Base-by-base conservation (phyloP, 1,139 yeast species). In the Groenewaldozyma auringiensis region DNA sequence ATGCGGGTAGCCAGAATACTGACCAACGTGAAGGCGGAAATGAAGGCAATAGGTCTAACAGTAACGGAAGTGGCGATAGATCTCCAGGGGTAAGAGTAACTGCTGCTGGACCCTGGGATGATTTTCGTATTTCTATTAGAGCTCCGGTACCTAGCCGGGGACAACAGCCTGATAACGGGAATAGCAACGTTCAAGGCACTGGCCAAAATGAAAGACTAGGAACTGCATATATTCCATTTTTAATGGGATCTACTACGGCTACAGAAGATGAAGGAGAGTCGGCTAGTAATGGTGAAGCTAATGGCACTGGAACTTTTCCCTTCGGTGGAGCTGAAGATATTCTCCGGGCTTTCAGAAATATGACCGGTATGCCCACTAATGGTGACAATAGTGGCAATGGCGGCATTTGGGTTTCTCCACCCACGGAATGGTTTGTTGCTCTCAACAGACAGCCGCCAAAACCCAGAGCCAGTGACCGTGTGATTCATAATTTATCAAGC, bases 381-480 rank as follows among this genome's bases (percentile, higher is more conserved):
- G 25, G 25, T 18, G 25, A 21, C 14, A 18, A 13, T 18, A 18
- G n/a, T 20, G 25, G 25, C 8, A 11, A 9, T 20, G 25, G 25
- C 6, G 20, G 22, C n/a, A 32, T 35, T 20, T 35, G 38, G 38
- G 8, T 35, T n/a, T 17, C 22, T 4, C 22, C 21, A 21, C 21
- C 34, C 32, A 40, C n/a, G 8, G 37, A 37, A 37, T 37, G 41
- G 41, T 37, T 37, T 37, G 39, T n/a, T 13, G 20, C 33, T 16
- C 21, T 37, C 17, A n/a, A 45, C 9, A 33, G 41, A 3, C 50
- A 40, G 17, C 35, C 45, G 11, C 45, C 37, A n/a, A 61, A 62
- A 48, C 59, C 58, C 2, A 50, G 57, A 33, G 67, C 68, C 2
- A 58, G 66, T 4, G 53, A 55, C 29, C 48, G 61, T 8, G 66